phyloP scores from a whole-genome alignment of 2,329 filamentous ascomycete genomes.

The Pestalotiopsis sp. region DNA sequence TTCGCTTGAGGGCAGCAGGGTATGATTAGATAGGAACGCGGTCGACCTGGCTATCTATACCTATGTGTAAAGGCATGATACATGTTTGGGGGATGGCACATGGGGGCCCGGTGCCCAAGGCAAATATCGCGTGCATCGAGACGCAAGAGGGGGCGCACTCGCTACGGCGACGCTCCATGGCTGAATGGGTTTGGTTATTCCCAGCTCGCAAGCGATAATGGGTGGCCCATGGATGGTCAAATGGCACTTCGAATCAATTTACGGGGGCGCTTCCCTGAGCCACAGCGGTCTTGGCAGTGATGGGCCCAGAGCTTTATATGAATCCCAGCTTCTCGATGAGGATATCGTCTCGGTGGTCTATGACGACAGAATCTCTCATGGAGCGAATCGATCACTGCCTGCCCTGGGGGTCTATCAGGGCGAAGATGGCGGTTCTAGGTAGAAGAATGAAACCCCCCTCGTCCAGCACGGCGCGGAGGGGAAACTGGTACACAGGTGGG shows the following conservation, averaged over 20 bases:
- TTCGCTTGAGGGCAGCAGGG: neutral
- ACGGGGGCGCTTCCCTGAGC: neutral
- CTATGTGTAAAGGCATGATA: neutral
- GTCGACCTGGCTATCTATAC: neutral
- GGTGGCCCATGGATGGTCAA: neutral
- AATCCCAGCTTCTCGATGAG: slow-evolving; percentile 6
- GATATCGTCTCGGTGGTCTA: slow-evolving; percentile 6
- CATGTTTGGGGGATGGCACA: too few species aligned
- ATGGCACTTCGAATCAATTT: neutral
- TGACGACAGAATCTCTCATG: slow-evolving; percentile 1
- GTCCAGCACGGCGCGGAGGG: neutral
- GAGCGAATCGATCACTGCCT: neutral
- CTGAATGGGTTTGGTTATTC: neutral
- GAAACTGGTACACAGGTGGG: neutral
- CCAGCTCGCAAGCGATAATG: neutral
- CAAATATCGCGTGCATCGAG: too few species aligned
- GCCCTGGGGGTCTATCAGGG: neutral
- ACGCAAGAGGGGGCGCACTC: neutral
- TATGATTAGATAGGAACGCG: neutral
- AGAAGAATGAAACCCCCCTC: neutral
- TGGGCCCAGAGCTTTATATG: neutral
- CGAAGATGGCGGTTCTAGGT: neutral
- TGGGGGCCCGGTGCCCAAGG: too few species aligned
- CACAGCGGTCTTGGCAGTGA: neutral
- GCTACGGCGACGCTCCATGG: neutral